Conservation (phyloP, 306 rosid genomes). For the Alnus rubra region DNA sequence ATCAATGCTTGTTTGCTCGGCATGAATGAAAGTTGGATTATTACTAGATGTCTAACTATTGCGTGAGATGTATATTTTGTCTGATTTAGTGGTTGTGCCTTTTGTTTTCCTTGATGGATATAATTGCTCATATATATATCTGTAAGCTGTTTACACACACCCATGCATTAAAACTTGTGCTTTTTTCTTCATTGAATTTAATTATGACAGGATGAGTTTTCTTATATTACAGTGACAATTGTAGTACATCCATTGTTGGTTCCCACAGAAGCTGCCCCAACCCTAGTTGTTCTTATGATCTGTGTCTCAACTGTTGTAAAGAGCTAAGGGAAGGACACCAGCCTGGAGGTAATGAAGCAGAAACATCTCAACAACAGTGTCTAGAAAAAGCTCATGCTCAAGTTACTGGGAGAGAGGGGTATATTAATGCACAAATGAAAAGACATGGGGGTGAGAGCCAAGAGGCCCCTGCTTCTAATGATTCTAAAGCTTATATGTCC, state of each 20-base stretch:
- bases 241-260: conserved; percentile 69
- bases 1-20: background rate
- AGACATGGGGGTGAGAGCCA: conserved; percentile 36
- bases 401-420: no score
- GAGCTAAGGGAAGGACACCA: conserved; percentile 51
- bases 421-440: conserved; percentile 2
- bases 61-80: background rate
- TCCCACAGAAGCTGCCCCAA: conserved; percentile 68
- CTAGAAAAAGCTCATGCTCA: no score
- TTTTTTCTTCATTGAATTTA: no score
- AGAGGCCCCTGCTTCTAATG: conserved; percentile 21
- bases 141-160: no score
- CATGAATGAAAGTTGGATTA: background rate
- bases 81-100: background rate
- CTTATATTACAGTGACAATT: conserved; percentile 58
- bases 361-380: conserved; percentile 33
- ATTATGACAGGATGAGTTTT: no score
- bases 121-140: no score
- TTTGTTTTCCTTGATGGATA: background rate
- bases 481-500: conserved; percentile 21
- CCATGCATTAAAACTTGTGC: no score
- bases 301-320: conserved; percentile 62
- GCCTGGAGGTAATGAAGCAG: conserved; percentile 37
- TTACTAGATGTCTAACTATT: background rate
- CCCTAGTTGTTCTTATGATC: conserved; percentile 56